These are phyloP conservation scores for Shiraia sp. DNA, from an alignment of 2,329 filamentous ascomycete species.

Conservation along the genomic window DNA sequence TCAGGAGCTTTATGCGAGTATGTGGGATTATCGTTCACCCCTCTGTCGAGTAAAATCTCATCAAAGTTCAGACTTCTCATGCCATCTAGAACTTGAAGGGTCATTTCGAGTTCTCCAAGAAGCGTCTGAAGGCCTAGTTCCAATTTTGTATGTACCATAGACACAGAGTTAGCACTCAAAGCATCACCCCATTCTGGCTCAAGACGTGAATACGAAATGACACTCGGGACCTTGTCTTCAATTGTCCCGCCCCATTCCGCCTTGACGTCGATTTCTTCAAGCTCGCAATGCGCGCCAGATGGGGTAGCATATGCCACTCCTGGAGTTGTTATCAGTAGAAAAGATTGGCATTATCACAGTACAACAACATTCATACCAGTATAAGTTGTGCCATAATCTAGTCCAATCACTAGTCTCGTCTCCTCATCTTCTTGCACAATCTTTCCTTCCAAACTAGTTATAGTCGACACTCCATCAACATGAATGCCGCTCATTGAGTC, in stretches of 20 bases:
- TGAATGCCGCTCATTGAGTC: no score
- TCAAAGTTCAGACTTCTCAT: conserved; percentile 31
- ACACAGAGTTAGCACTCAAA: conserved; percentile 21
- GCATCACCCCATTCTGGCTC: conserved; percentile 29
- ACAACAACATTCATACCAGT: conserved; percentile 7
- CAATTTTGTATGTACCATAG: conserved; percentile 38
- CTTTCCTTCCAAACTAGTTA: no score
- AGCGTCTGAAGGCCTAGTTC: conserved; percentile 28
- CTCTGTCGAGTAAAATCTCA: background rate
- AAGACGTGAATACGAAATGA: conserved; percentile 30
- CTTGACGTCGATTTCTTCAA: conserved; percentile 29
- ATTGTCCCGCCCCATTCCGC: conserved; percentile 26
- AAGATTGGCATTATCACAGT: background rate
- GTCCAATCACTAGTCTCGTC: conserved; percentile 17
- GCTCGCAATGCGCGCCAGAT: conserved; percentile 3
- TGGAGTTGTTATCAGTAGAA: conserved; percentile 1
- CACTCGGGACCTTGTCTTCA: conserved; percentile 30
- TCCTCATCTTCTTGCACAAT: conserved; percentile 1
- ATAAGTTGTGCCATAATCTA: conserved; percentile 28
- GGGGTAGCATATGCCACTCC: conserved; percentile 17
- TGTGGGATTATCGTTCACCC: conserved; percentile 12
- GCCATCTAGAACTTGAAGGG: conserved; percentile 30
- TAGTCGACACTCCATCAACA: no score
- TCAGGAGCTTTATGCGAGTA: conserved; percentile 29
- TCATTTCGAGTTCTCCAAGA: conserved; percentile 30